These are phyloP conservation scores for Auriscalpium vulgare DNA, from an alignment of 768 basidiomycete genomes.

Conservation along the genomic window DNA sequence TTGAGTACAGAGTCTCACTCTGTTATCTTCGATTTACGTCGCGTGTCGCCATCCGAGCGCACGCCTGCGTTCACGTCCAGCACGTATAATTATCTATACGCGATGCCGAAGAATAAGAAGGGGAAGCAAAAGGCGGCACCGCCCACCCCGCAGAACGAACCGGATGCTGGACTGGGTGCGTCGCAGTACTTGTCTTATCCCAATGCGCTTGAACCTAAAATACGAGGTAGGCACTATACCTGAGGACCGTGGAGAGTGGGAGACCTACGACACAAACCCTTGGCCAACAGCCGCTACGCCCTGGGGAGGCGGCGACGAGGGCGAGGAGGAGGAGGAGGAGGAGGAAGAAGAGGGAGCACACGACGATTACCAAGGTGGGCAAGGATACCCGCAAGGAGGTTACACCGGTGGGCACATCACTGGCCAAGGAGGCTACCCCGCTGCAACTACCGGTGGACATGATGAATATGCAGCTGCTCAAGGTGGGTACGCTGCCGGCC, in stretches of 20 bases:
- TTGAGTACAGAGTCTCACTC: too few species aligned
- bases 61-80: not conserved
- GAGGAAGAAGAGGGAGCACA: not conserved
- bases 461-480: not conserved
- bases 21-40: too few species aligned
- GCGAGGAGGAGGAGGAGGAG: not conserved
- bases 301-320: not conserved
- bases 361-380: not conserved
- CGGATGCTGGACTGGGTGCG: conserved; percentile 8
- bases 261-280: not conserved
- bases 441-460: too few species aligned
- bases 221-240: conserved; percentile 8
- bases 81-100: not conserved
- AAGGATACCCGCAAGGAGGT: too few species aligned
- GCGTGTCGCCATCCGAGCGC: too few species aligned
- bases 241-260: conserved; percentile 1
- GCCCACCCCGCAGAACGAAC: conserved; percentile 4
- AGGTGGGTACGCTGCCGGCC: not conserved
- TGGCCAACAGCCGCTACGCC: not conserved
- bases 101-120: conserved; percentile 10
- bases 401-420: not conserved
- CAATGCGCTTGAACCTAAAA: too few species aligned
- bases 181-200: not conserved
- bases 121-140: conserved; percentile 9
- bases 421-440: too few species aligned